These are phyloP conservation scores for Cardamine chenopodiifolia DNA, from an alignment of 345 rosid species.

Conservation along the genomic window DNA sequence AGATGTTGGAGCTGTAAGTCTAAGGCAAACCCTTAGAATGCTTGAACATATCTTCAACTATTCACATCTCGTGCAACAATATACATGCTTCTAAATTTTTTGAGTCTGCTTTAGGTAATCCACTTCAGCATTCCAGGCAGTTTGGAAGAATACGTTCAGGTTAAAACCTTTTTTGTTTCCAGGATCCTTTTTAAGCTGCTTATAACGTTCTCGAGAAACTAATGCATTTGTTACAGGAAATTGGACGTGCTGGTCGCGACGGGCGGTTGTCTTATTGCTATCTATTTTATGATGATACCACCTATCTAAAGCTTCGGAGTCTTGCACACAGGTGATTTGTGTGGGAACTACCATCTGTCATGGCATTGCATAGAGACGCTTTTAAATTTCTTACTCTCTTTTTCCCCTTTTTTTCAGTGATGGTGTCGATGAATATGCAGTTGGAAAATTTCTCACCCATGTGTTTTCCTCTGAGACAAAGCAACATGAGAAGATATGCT, in stretches of 20 bases:
- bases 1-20: slow-evolving; percentile 96
- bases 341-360: slow-evolving; percentile 21
- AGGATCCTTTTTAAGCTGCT: slow-evolving; percentile 16
- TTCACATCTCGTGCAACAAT: slow-evolving; percentile 13
- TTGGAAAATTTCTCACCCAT: slow-evolving; percentile 77
- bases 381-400: background rate
- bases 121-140: slow-evolving; percentile 97
- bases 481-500: slow-evolving; percentile 55
- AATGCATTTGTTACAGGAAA: slow-evolving; percentile 56
- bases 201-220: slow-evolving; percentile 31
- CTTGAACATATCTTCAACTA: slow-evolving; percentile 28
- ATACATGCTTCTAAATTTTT: slow-evolving; percentile 24
- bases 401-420: slow-evolving; percentile 58
- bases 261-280: slow-evolving; percentile 85
- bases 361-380: slow-evolving; percentile 13
- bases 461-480: slow-evolving; percentile 57
- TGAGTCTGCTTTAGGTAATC: slow-evolving; percentile 65
- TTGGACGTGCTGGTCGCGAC: slow-evolving; percentile 96
- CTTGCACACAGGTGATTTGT: slow-evolving; percentile 74
- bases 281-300: slow-evolving; percentile 74
- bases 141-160: slow-evolving; percentile 99
- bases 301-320: slow-evolving; percentile 88
- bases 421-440: slow-evolving; percentile 90
- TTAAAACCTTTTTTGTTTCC: slow-evolving; percentile 37
- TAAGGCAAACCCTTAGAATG: slow-evolving; percentile 27